Conservation (phyloP, 164 flowering plant species). For the Nelumbo lutea region DNA sequence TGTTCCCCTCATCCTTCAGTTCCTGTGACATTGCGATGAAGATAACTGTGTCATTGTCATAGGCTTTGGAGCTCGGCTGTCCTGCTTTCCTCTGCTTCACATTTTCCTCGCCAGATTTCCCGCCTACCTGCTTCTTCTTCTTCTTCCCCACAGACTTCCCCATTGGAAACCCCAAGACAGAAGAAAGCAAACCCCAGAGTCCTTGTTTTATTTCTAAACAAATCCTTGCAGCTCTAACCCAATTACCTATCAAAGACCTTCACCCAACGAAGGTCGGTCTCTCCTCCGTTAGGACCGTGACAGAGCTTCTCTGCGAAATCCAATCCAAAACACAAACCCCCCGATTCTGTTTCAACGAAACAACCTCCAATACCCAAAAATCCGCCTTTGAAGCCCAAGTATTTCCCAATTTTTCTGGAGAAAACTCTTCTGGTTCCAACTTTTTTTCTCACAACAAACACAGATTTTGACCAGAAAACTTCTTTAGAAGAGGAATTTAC, state of each 20-base stretch:
- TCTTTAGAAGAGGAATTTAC: constrained; percentile 1
- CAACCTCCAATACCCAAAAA: background rate
- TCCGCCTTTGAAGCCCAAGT: no score
- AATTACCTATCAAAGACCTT: background rate
- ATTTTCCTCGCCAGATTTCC: constrained; percentile 20
- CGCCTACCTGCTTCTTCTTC: constrained; percentile 30
- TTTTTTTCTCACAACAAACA: background rate
- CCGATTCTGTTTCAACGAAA: background rate
- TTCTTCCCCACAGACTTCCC: constrained; percentile 64
- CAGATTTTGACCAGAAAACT: background rate
- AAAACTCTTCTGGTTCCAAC: background rate
- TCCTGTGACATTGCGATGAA: constrained; percentile 66
- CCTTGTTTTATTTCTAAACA: background rate
- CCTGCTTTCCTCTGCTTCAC: constrained; percentile 23
- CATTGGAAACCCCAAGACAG: constrained; percentile 30
- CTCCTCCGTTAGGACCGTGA: background rate
- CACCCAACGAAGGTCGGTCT: background rate
- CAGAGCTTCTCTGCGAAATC: background rate
- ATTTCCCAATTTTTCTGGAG: background rate
- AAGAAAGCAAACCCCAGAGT: constrained; percentile 4
- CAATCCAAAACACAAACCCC: background rate
- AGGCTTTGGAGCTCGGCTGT: constrained; percentile 22
- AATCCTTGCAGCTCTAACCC: background rate
- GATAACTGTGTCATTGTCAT: constrained; percentile 52
- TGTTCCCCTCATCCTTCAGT: constrained; percentile 80